Percentiles rank a stretch among this genome's conserved stretches.
These are phyloP conservation scores for Tolypocladium amazonense DNA, from an alignment of 2,329 filamentous ascomycete genomes.

Conservation along the genomic window DNA sequence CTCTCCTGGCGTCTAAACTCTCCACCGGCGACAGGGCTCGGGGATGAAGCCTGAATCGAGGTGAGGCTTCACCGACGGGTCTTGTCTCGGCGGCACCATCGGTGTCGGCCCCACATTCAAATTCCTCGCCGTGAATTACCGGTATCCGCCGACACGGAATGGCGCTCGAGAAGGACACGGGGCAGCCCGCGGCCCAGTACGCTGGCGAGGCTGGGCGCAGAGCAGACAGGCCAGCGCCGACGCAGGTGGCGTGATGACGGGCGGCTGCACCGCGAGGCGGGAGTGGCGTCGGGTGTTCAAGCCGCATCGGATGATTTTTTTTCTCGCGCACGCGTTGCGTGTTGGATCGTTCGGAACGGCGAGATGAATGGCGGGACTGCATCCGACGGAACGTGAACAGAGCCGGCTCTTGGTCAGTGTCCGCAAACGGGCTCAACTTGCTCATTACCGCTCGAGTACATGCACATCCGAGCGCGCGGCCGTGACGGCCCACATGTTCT, in stretches of 20 bases:
- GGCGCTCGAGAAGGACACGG: not conserved
- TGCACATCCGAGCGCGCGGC: not conserved
- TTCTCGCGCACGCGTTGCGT: not conserved
- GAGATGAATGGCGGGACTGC: not conserved
- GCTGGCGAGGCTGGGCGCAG: not conserved
- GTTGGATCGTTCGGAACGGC: not conserved
- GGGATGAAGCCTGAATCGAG: not conserved
- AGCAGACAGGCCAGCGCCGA: not conserved
- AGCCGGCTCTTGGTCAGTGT: not conserved
- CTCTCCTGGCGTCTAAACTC: not conserved
- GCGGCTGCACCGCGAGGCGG: not conserved
- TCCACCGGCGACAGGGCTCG: not conserved
- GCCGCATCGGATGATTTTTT: not conserved
- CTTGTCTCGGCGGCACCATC: not conserved
- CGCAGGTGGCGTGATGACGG: not conserved
- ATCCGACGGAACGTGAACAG: not conserved
- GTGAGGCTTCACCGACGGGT: not conserved
- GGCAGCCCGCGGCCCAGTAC: not conserved
- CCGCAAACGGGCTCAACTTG: not conserved
- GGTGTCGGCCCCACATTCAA: not conserved
- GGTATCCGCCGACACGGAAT: not conserved
- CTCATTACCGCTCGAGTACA: not conserved
- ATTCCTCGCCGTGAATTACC: not conserved
- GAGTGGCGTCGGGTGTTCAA: not conserved
- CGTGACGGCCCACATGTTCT: not conserved